Evolutionary conservation across 2,329 filamentous ascomycete species (phyloP).

Genomic region (Biscogniauxia sp.): DNA sequence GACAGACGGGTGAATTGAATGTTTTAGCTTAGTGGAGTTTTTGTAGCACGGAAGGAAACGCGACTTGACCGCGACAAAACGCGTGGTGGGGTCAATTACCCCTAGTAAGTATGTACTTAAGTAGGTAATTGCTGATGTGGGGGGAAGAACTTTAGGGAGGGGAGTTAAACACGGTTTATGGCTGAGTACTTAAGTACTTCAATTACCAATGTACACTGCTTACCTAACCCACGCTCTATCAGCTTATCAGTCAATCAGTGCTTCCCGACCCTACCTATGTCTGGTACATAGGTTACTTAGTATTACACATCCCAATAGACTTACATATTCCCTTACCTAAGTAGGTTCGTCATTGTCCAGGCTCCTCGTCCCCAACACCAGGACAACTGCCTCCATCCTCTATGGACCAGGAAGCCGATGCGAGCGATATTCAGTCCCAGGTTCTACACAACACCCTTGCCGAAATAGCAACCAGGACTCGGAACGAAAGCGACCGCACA

Average conservation of each 20-base stretch:
- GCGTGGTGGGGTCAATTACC: conserved; percentile 8
- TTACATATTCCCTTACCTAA: too few relatives aligned
- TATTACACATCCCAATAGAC: too few relatives aligned
- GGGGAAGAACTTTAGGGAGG: too few relatives aligned
- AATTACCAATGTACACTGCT: too few relatives aligned
- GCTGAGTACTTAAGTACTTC: too few relatives aligned
- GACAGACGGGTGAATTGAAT: conserved; percentile 2
- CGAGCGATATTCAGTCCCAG: conserved; percentile 39
- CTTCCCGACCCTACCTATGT: background rate
- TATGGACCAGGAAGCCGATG: conserved; percentile 31
- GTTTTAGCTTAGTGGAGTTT: background rate
- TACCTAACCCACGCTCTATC: too few relatives aligned
- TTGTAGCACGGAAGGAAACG: conserved; percentile 2
- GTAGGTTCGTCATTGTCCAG: too few relatives aligned
- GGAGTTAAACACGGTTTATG: too few relatives aligned
- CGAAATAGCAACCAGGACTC: conserved; percentile 34
- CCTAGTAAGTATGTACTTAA: too few relatives aligned
- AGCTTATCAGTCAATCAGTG: too few relatives aligned
- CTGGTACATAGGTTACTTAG: too few relatives aligned
- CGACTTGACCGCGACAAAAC: conserved; percentile 12
- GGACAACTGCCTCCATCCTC: conserved; percentile 2
- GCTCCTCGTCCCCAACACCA: conserved; percentile 1
- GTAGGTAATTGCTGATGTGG: too few relatives aligned
- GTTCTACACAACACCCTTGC: conserved; percentile 45
- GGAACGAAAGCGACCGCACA: conserved; percentile 29